phyloP scores from a whole-genome alignment of 2,329 filamentous ascomycete genomes.

The Fusarium verticillioides region DNA sequence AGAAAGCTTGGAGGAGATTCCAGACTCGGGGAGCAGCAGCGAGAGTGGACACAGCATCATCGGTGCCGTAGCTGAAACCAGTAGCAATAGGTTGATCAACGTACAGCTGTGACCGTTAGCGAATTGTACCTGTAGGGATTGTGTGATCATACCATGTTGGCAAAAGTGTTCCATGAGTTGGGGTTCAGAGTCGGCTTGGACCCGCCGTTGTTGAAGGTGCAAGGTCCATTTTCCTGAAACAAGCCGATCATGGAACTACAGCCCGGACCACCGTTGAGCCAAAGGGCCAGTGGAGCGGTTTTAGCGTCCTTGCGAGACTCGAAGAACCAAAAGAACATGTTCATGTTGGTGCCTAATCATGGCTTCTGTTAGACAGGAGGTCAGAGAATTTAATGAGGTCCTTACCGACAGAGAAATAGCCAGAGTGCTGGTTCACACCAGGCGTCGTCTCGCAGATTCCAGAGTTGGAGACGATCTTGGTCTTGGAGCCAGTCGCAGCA shows the following conservation, averaged over 20 bases:
- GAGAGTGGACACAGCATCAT: slow-evolving; percentile 40
- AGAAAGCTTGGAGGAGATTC: slow-evolving; percentile 69
- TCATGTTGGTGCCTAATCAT: slow-evolving; percentile 3
- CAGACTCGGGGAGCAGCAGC: slow-evolving; percentile 55
- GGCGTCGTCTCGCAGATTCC: slow-evolving; percentile 65
- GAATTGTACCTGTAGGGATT: rapidly evolving
- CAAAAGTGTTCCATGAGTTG: slow-evolving; percentile 70
- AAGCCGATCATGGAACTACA: slow-evolving; percentile 53
- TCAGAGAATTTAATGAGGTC: slow-evolving; percentile 4
- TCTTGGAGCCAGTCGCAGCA: slow-evolving; percentile 17
- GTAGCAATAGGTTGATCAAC: slow-evolving; percentile 69
- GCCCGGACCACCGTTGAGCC: slow-evolving; percentile 55
- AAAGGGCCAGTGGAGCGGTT: slow-evolving; percentile 63
- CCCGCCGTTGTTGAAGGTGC: slow-evolving; percentile 66
- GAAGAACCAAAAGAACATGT: slow-evolving; percentile 60
- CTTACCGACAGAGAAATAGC: slow-evolving; percentile 69
- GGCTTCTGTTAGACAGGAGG: too few relatives aligned
- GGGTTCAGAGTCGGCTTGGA: slow-evolving; percentile 59
- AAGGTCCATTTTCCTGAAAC: slow-evolving; percentile 80
- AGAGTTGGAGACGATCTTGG: slow-evolving; percentile 39
- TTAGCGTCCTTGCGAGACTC: slow-evolving; percentile 54
- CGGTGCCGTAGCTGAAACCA: slow-evolving; percentile 45
- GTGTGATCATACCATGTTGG: slow-evolving; percentile 59
- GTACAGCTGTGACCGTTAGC: slow-evolving; percentile 59
- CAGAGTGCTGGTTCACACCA: slow-evolving; percentile 72